These are phyloP conservation scores for Dryadomyces quercus-mongolicae DNA, from an alignment of 2,329 filamentous ascomycete genomes.

Conservation along the genomic window DNA sequence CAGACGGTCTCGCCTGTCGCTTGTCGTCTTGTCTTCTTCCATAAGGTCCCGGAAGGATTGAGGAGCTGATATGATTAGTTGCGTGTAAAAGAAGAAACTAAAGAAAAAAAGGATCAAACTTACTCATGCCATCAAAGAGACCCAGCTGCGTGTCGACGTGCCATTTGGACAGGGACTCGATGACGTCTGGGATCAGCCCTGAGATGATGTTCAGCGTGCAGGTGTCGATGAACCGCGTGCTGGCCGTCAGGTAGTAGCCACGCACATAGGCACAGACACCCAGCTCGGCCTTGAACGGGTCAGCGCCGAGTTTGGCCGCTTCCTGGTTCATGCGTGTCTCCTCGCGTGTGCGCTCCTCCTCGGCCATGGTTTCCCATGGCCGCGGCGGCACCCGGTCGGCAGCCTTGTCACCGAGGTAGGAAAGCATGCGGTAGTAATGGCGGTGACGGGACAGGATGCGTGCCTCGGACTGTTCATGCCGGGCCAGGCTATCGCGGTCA, in stretches of 20 bases:
- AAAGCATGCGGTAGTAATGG: slow-evolving; percentile 35
- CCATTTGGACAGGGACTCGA: slow-evolving; percentile 22
- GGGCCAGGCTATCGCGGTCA: slow-evolving; percentile 34
- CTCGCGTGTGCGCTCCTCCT: slow-evolving; percentile 34
- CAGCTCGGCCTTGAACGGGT: slow-evolving; percentile 48
- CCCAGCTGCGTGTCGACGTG: slow-evolving; percentile 33
- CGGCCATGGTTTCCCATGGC: slow-evolving; percentile 32
- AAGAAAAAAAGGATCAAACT: slow-evolving; percentile 8
- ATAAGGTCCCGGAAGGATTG: slow-evolving; percentile 21
- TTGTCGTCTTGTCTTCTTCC: slow-evolving; percentile 23
- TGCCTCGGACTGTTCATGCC: slow-evolving; percentile 32
- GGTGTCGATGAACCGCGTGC: slow-evolving; percentile 49
- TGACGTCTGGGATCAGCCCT: slow-evolving; percentile 34
- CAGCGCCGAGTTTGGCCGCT: slow-evolving; percentile 35
- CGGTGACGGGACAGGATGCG: slow-evolving; percentile 32
- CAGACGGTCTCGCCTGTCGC: slow-evolving; percentile 17
- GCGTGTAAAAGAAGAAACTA: background rate
- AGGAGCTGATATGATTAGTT: background rate
- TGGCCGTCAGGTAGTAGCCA: slow-evolving; percentile 58
- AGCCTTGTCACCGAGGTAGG: slow-evolving; percentile 19
- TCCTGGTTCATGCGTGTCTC: slow-evolving; percentile 28
- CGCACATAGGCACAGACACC: slow-evolving; percentile 50
- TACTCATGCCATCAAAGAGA: slow-evolving; percentile 20
- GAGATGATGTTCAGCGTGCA: slow-evolving; percentile 34
- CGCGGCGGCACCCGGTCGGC: slow-evolving; percentile 19